These are phyloP conservation scores for Pythium coloratum DNA, from an alignment of 352 stramenopile species.

Conservation along the genomic window DNA sequence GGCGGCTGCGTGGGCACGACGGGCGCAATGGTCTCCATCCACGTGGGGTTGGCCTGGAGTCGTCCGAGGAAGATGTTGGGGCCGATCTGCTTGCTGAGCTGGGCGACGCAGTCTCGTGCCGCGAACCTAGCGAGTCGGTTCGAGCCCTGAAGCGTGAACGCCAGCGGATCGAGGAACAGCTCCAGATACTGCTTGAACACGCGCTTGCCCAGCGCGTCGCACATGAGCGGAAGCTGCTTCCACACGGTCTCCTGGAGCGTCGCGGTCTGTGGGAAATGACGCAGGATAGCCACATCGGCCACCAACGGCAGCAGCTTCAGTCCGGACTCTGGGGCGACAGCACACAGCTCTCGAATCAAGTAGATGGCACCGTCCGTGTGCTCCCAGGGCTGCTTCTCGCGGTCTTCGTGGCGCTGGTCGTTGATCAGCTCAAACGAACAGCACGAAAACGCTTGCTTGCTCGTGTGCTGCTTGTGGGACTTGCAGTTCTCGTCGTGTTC, in stretches of 20 bases:
- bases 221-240: slow-evolving; percentile 82
- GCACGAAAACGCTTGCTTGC: slow-evolving; percentile 94
- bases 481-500: slow-evolving; percentile 92
- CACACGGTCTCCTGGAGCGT: slow-evolving; percentile 83
- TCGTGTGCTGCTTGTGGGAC: slow-evolving; percentile 89
- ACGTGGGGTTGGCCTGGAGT: slow-evolving; percentile 65
- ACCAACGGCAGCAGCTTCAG: slow-evolving; percentile 55
- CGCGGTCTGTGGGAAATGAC: slow-evolving; percentile 71
- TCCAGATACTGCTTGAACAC: slow-evolving; percentile 85
- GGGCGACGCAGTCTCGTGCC: slow-evolving; percentile 69
- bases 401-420: slow-evolving; percentile 82
- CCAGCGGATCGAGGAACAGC: slow-evolving; percentile 81
- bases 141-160: slow-evolving; percentile 76
- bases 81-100: slow-evolving; percentile 77
- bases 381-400: slow-evolving; percentile 93
- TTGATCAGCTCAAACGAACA: slow-evolving; percentile 95
- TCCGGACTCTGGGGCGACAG: slow-evolving; percentile 50
- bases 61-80: slow-evolving; percentile 82
- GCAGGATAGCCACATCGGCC: slow-evolving; percentile 73
- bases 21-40: slow-evolving; percentile 58
- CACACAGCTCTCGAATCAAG: slow-evolving; percentile 92
- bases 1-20: slow-evolving; percentile 21
- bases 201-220: slow-evolving; percentile 73
- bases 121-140: slow-evolving; percentile 72
- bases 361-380: slow-evolving; percentile 96